phyloP scores from a whole-genome alignment of 768 basidiomycete species.

The Kondoa subrosea region DNA sequence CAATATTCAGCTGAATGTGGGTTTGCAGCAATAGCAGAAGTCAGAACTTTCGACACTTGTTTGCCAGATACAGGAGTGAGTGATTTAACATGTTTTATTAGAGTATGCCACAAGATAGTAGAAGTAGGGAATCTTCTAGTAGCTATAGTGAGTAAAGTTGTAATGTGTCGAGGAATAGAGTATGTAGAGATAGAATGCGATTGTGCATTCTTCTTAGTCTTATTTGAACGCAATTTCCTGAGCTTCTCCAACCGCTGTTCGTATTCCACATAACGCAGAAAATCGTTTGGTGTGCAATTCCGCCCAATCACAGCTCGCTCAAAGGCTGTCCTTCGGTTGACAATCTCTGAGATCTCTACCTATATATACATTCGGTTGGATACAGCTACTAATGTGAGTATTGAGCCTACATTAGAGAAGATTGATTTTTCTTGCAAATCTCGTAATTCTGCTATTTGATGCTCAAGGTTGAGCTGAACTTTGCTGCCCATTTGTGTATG shows the following conservation, averaged over 20 bases:
- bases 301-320: neutral
- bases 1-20: neutral
- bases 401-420: neutral
- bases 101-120: neutral
- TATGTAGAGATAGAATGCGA: neutral
- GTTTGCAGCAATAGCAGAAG: neutral
- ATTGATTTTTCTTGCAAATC: conserved; percentile 1
- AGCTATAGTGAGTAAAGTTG: neutral
- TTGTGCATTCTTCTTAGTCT: neutral
- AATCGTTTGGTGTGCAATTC: neutral
- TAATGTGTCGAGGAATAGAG: neutral
- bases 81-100: neutral
- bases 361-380: neutral
- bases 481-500: neutral
- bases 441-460: conserved; percentile 1
- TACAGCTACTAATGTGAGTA: neutral
- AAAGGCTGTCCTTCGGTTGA: neutral
- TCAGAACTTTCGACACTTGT: neutral
- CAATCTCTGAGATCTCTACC: conserved; percentile 1
- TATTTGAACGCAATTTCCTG: neutral
- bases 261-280: neutral
- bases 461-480: conserved; percentile 4
- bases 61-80: neutral
- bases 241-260: neutral
- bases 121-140: conserved; percentile 1